A percentile compares a stretch with the other conserved stretches of the same genome.
These are phyloP conservation scores for Boletus tylopilopsis DNA, from an alignment of 768 basidiomycete species.

Conservation along the genomic window DNA sequence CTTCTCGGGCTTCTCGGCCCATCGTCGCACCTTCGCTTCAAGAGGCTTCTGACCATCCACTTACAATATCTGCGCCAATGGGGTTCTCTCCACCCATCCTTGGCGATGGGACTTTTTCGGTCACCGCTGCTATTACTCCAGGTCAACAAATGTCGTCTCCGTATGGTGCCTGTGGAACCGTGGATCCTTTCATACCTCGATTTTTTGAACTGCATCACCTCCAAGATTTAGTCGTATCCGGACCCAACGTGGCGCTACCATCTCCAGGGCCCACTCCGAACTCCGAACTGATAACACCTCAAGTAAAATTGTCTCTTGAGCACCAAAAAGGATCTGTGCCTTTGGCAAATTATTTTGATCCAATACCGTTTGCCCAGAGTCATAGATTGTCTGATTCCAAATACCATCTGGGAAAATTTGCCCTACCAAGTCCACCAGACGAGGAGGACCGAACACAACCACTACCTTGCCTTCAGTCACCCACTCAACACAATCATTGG, in stretches of 20 bases:
- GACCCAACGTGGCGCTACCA: slow-evolving; percentile 43
- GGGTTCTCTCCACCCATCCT: slow-evolving; percentile 33
- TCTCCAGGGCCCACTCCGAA: slow-evolving; percentile 52
- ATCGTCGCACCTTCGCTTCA: slow-evolving; percentile 14
- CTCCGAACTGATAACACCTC: slow-evolving; percentile 51
- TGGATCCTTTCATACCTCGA: slow-evolving; percentile 20
- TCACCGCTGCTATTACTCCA: slow-evolving; percentile 18
- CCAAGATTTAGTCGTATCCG: slow-evolving; percentile 27
- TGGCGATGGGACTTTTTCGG: slow-evolving; percentile 27
- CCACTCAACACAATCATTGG: slow-evolving; percentile 39
- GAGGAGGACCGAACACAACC: slow-evolving; percentile 40
- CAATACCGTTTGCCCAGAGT: slow-evolving; percentile 67
- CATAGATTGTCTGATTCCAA: slow-evolving; percentile 69
- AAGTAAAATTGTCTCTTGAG: slow-evolving; percentile 42
- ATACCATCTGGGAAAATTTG: slow-evolving; percentile 71
- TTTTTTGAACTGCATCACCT: slow-evolving; percentile 19
- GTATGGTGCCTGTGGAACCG: slow-evolving; percentile 26
- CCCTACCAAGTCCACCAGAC: slow-evolving; percentile 59
- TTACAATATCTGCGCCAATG: slow-evolving; percentile 32
- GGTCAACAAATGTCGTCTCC: slow-evolving; percentile 28
- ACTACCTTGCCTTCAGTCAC: slow-evolving; percentile 18
- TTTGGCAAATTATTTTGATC: slow-evolving; percentile 50
- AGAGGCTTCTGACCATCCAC: slow-evolving; percentile 27
- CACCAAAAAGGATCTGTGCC: slow-evolving; percentile 13
- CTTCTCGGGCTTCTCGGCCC: slow-evolving; percentile 20